These are phyloP conservation scores for Aspergillus sp. DNA, from an alignment of 2,329 filamentous ascomycete species.

Conservation along the genomic window DNA sequence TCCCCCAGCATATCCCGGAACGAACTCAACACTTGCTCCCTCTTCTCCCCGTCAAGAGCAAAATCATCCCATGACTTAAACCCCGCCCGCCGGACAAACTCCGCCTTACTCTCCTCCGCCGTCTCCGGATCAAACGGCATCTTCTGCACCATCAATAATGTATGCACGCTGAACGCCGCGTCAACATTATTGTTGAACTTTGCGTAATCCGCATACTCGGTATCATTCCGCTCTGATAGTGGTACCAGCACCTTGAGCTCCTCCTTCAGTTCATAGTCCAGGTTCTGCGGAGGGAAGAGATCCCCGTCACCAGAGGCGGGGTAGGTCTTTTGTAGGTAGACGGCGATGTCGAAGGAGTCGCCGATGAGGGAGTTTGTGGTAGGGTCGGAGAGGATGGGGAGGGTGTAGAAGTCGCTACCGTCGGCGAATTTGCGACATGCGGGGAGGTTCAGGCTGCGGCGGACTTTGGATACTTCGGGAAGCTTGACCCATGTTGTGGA, in stretches of 20 bases:
- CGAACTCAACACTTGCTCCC: conserved; percentile 41
- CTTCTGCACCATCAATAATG: conserved; percentile 41
- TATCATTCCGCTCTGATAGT: conserved; percentile 37
- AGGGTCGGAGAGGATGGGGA: conserved; percentile 59
- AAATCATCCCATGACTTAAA: conserved; percentile 46
- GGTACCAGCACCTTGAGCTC: conserved; percentile 39
- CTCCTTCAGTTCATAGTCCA: conserved; percentile 44
- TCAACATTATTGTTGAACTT: conserved; percentile 60
- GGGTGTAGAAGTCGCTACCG: conserved; percentile 61
- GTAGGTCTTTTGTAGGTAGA: conserved; percentile 58
- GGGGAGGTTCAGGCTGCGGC: conserved; percentile 49
- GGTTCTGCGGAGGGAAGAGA: conserved; percentile 51
- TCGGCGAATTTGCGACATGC: conserved; percentile 58
- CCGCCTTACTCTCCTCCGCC: conserved; percentile 48
- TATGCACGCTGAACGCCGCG: conserved; percentile 53
- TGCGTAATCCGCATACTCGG: conserved; percentile 43
- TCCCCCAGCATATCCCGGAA: conserved; percentile 48
- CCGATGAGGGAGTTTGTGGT: conserved; percentile 50
- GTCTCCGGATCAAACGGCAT: conserved; percentile 57
- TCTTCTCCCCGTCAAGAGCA: conserved; percentile 40
- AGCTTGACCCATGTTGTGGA: conserved; percentile 57
- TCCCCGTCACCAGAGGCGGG: conserved; percentile 48
- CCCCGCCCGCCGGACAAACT: conserved; percentile 53
- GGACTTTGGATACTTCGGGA: conserved; percentile 54
- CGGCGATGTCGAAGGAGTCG: conserved; percentile 68